Percentiles rank a stretch among this genome's conserved stretches.
Evolutionary conservation across 2,329 filamentous ascomycete genomes (phyloP).

Genomic region (Trematosphaeria pertusa): DNA sequence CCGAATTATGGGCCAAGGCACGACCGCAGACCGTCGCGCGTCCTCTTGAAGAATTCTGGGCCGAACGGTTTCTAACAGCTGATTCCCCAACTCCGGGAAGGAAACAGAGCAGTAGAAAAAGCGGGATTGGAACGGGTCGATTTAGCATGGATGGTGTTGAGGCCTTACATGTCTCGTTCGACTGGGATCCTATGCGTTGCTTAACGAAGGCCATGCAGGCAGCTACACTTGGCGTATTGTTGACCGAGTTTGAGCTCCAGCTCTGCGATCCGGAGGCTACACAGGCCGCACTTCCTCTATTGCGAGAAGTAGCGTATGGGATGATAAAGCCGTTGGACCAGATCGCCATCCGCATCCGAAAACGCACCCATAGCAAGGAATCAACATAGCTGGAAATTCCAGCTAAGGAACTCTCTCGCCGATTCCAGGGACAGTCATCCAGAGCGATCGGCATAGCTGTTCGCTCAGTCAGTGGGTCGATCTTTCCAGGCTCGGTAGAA

Average conservation of each 20-base stretch:
- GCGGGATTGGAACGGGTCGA: slow-evolving; percentile 3
- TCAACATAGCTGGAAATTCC: neutral
- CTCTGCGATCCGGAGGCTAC: slow-evolving; percentile 29
- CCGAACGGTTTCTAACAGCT: slow-evolving; percentile 31
- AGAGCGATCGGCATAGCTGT: neutral
- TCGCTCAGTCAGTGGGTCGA: slow-evolving; percentile 7
- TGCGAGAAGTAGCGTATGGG: slow-evolving; percentile 27
- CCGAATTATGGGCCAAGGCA: slow-evolving; percentile 27
- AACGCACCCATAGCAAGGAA: slow-evolving; percentile 17
- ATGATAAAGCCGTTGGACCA: slow-evolving; percentile 25
- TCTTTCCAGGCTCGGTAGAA: slow-evolving; percentile 6
- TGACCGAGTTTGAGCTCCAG: slow-evolving; percentile 35
- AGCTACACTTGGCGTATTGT: slow-evolving; percentile 30
- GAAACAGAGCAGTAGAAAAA: slow-evolving; percentile 3
- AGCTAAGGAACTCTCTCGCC: too few species aligned
- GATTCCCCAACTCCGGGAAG: slow-evolving; percentile 4
- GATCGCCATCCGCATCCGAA: slow-evolving; percentile 33
- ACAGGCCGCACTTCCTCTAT: slow-evolving; percentile 24
- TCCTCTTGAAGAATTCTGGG: slow-evolving; percentile 36
- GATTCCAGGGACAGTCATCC: neutral
- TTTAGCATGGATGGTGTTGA: slow-evolving; percentile 28
- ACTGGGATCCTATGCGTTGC: slow-evolving; percentile 17
- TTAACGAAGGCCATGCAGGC: slow-evolving; percentile 27
- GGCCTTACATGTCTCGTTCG: slow-evolving; percentile 15
- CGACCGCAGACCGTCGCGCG: slow-evolving; percentile 21